phyloP scores from a whole-genome alignment of 345 rosid species.

The Acer saccharum region DNA sequence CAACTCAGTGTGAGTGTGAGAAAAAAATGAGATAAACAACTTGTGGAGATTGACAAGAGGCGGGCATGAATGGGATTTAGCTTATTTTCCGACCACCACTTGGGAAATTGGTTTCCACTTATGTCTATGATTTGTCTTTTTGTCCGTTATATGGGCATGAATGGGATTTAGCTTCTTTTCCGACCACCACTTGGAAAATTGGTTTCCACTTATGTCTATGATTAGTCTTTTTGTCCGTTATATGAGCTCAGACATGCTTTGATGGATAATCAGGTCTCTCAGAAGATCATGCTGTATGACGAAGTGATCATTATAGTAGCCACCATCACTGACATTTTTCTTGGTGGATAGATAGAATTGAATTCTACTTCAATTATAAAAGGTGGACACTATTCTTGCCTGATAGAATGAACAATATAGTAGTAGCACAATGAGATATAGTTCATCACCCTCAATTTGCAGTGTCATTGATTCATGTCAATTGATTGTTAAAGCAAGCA shows the following conservation, averaged over 20 bases:
- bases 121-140: constrained; percentile 42
- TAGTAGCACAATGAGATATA: too few relatives aligned
- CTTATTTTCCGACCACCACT: constrained; percentile 43
- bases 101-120: constrained; percentile 36
- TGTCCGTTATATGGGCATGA: constrained; percentile 14
- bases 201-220: constrained; percentile 34
- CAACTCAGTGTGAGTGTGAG: too few relatives aligned
- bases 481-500: too few relatives aligned
- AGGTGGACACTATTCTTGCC: too few relatives aligned
- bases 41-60: constrained; percentile 48
- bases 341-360: constrained; percentile 30
- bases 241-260: constrained; percentile 19
- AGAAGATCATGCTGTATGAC: constrained; percentile 51
- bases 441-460: neutral
- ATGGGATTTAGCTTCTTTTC: constrained; percentile 22
- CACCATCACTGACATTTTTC: constrained; percentile 30
- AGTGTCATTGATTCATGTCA: neutral
- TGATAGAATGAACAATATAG: too few relatives aligned
- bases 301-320: constrained; percentile 27
- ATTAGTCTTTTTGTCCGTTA: constrained; percentile 38
- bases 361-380: neutral
- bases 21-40: constrained; percentile 13
- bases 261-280: constrained; percentile 43
- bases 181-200: constrained; percentile 50
- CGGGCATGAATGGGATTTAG: constrained; percentile 29